Base-by-base conservation (phyloP, 768 basidiomycete species). In the Termitomyces sp. region DNA sequence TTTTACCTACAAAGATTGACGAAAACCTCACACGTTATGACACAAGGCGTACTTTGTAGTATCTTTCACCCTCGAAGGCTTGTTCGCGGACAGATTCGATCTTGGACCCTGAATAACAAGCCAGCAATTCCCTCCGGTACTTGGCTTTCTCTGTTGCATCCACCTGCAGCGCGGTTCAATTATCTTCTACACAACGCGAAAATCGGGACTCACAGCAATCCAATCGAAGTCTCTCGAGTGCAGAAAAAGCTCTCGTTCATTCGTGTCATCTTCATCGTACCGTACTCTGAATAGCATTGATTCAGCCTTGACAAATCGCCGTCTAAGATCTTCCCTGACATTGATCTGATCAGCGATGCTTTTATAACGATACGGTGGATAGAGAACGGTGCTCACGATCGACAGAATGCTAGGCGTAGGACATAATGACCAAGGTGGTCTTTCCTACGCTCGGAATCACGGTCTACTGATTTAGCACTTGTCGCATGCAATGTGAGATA, bases 401-500 rank as follows among this genome's bases (percentile, higher is more conserved):
- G 85, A 73, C 95, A 97, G 71, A 99, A 98, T 6, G 97, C 95
- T 41, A 99, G 77, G 50, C 97, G 75, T 59, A 98, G 75, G 11
- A 98, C 91, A 70, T 94, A 98, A 72, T 99, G 97, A 10, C 94
- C 86, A 12, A 97, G 76, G 64, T 92, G 87, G 69, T 99, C 97
- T 60, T 80, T 86, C 65, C 80, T 78, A 57, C 97, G 78, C 68
- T 98, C 84, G 10, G 66, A 71, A 35, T 89, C 82, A 53, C 77
- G 59, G 49, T 82, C 76, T 10, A 71, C 68, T 14, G 64, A 70
- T n/a, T 64, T 68, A 0, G 82, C 79, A n/a, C 78, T 77, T 56
- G 80, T 81, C 35, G 78, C 75, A 56, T 80, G 75, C 49, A 99
- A 73, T 2, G 85, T 86, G 26, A 97, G 75, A 70, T 94, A 88